Conservation (phyloP, 306 rosid genomes). For the Fragaria nilgerrensis region DNA sequence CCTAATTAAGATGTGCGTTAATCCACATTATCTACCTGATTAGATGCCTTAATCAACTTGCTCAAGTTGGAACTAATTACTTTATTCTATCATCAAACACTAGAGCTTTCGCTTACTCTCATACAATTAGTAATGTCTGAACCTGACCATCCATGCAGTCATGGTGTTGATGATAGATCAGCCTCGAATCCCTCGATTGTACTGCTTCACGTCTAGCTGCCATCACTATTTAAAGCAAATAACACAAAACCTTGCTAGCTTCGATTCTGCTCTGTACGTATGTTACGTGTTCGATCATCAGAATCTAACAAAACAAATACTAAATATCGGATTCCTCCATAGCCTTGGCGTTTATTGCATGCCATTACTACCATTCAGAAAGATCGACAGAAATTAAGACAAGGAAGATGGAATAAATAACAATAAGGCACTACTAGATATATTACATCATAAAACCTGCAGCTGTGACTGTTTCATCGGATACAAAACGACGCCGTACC, state of each 20-base stretch:
- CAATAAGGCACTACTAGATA: not conserved
- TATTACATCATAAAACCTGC: not conserved
- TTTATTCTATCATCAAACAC: not conserved
- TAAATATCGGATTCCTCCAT: not conserved
- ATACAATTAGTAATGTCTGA: not conserved
- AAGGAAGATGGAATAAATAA: not conserved
- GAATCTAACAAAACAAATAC: not conserved
- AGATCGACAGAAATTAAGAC: not conserved
- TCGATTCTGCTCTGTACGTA: not conserved
- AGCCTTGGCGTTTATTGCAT: not conserved
- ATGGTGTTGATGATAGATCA: not conserved
- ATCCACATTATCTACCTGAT: not conserved
- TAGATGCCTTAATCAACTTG: not conserved
- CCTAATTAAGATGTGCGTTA: too few relatives aligned
- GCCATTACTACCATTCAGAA: not conserved
- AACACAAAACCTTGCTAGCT: not conserved
- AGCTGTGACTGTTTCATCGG: conserved; percentile 14
- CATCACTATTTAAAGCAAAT: not conserved
- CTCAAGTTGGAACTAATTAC: not conserved
- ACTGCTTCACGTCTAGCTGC: not conserved
- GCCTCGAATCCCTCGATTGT: not conserved
- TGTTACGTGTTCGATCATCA: not conserved
- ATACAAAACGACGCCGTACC: conserved; percentile 6
- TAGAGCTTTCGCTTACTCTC: not conserved
- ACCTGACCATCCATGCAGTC: not conserved